A percentile compares a stretch with the other conserved stretches of the same genome.
Conservation (phyloP, 73 alveolate species). For the Paramecium bursaria region DNA sequence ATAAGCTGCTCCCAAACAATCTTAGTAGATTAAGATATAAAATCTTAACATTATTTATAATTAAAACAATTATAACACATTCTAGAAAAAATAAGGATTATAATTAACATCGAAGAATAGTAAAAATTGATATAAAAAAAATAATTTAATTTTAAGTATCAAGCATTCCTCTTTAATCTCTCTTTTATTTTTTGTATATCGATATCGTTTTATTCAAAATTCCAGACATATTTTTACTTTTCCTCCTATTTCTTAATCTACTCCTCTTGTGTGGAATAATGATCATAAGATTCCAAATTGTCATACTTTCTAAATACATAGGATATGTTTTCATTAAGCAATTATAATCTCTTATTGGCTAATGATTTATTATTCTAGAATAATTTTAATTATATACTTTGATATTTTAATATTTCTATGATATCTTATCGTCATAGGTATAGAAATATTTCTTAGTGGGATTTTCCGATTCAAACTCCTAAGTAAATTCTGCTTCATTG, state of each 20-base stretch:
- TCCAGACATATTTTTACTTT: slow-evolving; percentile 34
- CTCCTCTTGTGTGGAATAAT: slow-evolving; percentile 51
- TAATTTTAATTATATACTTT: slow-evolving; percentile 7
- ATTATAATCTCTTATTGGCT: slow-evolving; percentile 3
- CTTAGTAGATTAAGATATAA: slow-evolving; percentile 36
- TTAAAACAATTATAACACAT: slow-evolving; percentile 17
- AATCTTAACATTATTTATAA: slow-evolving; percentile 40
- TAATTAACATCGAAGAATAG: too few species aligned
- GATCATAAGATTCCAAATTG: slow-evolving; percentile 52
- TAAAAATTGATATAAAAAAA: too few species aligned
- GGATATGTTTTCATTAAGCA: not conserved
- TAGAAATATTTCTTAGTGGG: slow-evolving; percentile 78
- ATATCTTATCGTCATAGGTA: slow-evolving; percentile 65
- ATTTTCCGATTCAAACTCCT: slow-evolving; percentile 75
- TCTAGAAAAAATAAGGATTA: slow-evolving; percentile 45
- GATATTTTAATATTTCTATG: not conserved
- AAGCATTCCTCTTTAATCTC: too few species aligned
- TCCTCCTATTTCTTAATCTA: slow-evolving; percentile 17
- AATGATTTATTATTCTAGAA: slow-evolving; percentile 1
- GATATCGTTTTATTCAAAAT: too few species aligned
- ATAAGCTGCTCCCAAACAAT: slow-evolving; percentile 37
- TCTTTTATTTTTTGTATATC: too few species aligned
- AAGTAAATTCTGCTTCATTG: slow-evolving; percentile 77
- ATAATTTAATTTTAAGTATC: too few species aligned
- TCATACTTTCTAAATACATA: slow-evolving; percentile 16